Evolutionary conservation across 306 rosid species (phyloP).

Genomic region (Astragalus glycyphyllos): DNA sequence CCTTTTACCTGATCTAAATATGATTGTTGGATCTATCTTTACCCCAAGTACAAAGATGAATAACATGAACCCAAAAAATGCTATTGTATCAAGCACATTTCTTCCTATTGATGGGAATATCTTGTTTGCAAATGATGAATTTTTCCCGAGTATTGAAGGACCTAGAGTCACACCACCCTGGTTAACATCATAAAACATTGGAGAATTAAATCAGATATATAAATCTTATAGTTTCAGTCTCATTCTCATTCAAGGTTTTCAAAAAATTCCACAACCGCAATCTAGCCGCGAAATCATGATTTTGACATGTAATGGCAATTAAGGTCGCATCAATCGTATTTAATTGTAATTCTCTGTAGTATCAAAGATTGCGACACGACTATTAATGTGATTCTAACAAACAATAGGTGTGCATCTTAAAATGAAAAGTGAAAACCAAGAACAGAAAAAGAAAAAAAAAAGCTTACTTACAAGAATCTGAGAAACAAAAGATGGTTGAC

Average conservation of each 20-base stretch:
- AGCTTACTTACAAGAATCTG: slow-evolving; percentile 59
- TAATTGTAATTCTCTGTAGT: background rate
- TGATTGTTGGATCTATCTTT: slow-evolving; percentile 57
- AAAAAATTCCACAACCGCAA: background rate
- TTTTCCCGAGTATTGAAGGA: slow-evolving; percentile 65
- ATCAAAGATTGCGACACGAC: background rate
- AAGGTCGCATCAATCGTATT: too few species aligned
- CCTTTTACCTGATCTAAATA: slow-evolving; percentile 51
- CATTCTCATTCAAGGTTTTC: background rate
- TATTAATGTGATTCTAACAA: background rate
- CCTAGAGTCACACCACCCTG: slow-evolving; percentile 75
- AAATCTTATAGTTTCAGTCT: background rate
- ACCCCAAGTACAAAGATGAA: slow-evolving; percentile 61
- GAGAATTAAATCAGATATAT: slow-evolving; percentile 27
- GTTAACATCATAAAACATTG: slow-evolving; percentile 33
- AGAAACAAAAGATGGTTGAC: slow-evolving; percentile 62
- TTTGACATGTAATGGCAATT: background rate
- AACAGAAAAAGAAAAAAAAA: background rate
- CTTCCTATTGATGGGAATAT: slow-evolving; percentile 60
- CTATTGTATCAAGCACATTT: slow-evolving; percentile 56
- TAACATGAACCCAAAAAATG: slow-evolving; percentile 60
- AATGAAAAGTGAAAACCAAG: background rate
- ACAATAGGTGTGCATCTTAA: background rate
- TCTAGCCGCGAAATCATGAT: background rate
- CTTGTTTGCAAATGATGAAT: slow-evolving; percentile 44